Conservation (phyloP, 2,329 filamentous ascomycete species). For the Cladosporium colombiae region DNA sequence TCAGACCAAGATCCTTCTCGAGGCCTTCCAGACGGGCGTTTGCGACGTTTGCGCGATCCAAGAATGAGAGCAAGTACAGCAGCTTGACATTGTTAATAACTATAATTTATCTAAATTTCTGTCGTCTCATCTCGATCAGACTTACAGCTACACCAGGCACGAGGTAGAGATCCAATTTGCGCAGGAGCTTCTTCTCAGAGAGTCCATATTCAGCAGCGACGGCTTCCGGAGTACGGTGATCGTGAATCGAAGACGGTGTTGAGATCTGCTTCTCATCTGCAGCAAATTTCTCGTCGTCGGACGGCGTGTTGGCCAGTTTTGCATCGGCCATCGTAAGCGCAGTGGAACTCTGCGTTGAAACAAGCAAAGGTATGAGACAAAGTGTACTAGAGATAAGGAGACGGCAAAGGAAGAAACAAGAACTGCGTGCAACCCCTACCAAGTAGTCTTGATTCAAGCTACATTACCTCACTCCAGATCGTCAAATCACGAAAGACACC, state of each 20-base stretch:
- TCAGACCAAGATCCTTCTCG: constrained; percentile 30
- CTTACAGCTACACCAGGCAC: constrained; percentile 43
- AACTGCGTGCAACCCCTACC: neutral
- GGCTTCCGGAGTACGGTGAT: constrained; percentile 7
- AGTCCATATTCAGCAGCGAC: constrained; percentile 37
- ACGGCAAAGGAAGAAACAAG: neutral
- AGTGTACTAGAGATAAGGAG: neutral
- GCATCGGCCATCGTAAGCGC: neutral
- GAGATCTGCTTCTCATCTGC: neutral
- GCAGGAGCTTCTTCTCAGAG: constrained; percentile 59
- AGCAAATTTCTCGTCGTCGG: constrained; percentile 11
- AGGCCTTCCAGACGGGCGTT: constrained; percentile 51
- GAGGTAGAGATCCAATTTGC: constrained; percentile 53
- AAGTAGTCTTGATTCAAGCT: neutral
- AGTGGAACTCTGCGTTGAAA: neutral
- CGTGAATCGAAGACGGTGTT: neutral
- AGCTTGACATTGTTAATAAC: neutral
- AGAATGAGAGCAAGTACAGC: constrained; percentile 21
- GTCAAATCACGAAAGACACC: neutral
- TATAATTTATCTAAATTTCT: neutral
- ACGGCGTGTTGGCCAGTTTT: neutral
- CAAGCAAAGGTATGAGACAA: neutral
- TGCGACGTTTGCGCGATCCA: constrained; percentile 24
- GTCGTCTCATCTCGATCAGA: neutral
- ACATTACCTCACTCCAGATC: neutral